These are phyloP conservation scores for Byssoonygena ceratinophila DNA, from an alignment of 2,329 filamentous ascomycete species.

Conservation along the genomic window DNA sequence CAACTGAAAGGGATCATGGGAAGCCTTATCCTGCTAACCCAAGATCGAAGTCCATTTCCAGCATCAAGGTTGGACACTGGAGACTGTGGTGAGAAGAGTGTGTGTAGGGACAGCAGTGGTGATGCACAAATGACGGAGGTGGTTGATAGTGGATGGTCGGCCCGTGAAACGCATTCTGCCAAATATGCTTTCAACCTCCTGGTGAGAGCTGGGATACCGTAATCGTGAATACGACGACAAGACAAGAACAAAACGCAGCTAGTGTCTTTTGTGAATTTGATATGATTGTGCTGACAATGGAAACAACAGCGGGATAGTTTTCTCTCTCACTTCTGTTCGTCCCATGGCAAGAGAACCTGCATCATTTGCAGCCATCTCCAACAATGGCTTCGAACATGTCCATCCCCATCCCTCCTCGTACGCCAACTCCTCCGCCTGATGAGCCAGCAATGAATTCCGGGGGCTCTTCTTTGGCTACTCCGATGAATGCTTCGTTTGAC, in stretches of 20 bases:
- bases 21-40: constrained; percentile 14
- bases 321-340: not conserved
- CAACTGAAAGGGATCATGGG: constrained; percentile 15
- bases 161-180: not conserved
- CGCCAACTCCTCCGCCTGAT: constrained; percentile 53
- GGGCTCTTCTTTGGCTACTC: constrained; percentile 18
- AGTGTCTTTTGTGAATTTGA: not conserved
- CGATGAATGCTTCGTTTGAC: constrained; percentile 31
- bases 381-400: constrained; percentile 51
- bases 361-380: not conserved
- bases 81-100: not conserved
- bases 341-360: not conserved
- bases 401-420: constrained; percentile 51
- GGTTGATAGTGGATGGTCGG: not conserved
- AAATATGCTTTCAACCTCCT: not conserved
- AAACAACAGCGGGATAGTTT: not conserved
- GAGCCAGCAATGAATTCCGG: constrained; percentile 21
- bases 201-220: not conserved
- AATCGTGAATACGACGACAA: not conserved
- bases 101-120: not conserved
- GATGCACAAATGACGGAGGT: not conserved
- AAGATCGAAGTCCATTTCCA: constrained; percentile 13
- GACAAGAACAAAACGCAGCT: not conserved
- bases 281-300: not conserved
- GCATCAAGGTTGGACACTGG: constrained; percentile 9